Evolutionary conservation across 257 asterid species (phyloP), one percentile per base, ranked within the genome.

Genomic region (Plantago ovata): DNA sequence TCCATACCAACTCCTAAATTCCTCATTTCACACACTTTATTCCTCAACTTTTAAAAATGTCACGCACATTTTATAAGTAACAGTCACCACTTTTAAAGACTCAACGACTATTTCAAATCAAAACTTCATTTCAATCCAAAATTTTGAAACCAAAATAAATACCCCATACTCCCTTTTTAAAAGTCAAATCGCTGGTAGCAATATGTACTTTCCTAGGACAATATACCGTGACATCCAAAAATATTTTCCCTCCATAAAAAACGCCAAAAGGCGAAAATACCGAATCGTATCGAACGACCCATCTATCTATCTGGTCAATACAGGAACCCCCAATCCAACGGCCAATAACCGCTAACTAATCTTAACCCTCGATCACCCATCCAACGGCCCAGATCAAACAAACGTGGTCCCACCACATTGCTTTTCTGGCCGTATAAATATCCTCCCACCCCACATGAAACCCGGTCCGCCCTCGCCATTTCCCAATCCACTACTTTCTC

Each of bases 261-360:
- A 7, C 12, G 18, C 9, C 15, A 52, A 70, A 61, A 32, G 54
- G 40, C 59, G 50, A 44, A 64, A 67, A 43, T 47, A 62, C 56
- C 72, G 76, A 70, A 66, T 76, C 82, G 48, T 53, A 77, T 77
- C 84, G 52, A 67, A 76, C 84, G 86, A 60, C 81, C 45, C 63
- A 22, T 53, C 39, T 8, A 22, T 53, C 39, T 8, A 50, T 53
- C 68, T 78, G 75, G 69, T 67, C 72, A 39, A 65, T 0, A 58
- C 65, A 81, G 79, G 71, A 70, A 71, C 21, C 51, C 45, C 54
- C 9, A 32, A 76, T 80, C 89, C 70, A 38, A 79, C 84, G 89
- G 78, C 56, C 53, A 16, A 23, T 0, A 74, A 21, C 6, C 2
- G 6, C 21, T 2, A 33, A 32, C 15, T 18, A 13, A 5, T 52